Conservation (phyloP, 805 yeast genomes). For the Millerozyma acaciae region DNA sequence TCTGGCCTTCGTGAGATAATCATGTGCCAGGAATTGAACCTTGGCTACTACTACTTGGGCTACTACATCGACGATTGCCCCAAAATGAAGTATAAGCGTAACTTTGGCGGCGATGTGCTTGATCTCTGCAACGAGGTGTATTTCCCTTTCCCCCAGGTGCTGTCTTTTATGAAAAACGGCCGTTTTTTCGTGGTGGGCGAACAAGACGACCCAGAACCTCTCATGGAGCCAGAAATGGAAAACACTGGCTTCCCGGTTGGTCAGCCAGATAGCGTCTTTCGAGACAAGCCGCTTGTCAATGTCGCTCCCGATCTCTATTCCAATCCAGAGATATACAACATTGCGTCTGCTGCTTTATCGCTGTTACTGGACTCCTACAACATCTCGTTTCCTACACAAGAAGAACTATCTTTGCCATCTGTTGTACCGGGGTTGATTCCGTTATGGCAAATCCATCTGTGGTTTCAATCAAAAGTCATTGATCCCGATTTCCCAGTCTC, state of each 20-base stretch:
- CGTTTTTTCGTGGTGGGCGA: constrained; percentile 26
- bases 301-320: constrained; percentile 18
- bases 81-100: constrained; percentile 78
- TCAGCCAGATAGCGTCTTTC: constrained; percentile 7
- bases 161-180: constrained; percentile 24
- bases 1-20: constrained; percentile 71
- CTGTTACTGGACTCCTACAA: constrained; percentile 12
- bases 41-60: constrained; percentile 71
- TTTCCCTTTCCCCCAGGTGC: constrained; percentile 33
- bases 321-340: constrained; percentile 9
- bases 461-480: constrained; percentile 25
- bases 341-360: constrained; percentile 15
- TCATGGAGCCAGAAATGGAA: constrained; percentile 11
- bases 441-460: constrained; percentile 38
- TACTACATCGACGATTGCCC: constrained; percentile 73
- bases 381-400: constrained; percentile 1
- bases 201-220: constrained; percentile 3
- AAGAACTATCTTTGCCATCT: constrained; percentile 26
- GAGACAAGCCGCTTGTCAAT: constrained; percentile 10
- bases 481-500: constrained; percentile 14
- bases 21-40: constrained; percentile 42
- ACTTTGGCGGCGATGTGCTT: constrained; percentile 71
- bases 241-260: constrained; percentile 12
- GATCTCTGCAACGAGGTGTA: constrained; percentile 50
- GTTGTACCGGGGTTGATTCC: constrained; percentile 53